Evolutionary conservation across 2,329 filamentous ascomycete genomes (phyloP), one percentile per base, ranked within the genome.

Genomic region (Scedosporium apiospermum): DNA sequence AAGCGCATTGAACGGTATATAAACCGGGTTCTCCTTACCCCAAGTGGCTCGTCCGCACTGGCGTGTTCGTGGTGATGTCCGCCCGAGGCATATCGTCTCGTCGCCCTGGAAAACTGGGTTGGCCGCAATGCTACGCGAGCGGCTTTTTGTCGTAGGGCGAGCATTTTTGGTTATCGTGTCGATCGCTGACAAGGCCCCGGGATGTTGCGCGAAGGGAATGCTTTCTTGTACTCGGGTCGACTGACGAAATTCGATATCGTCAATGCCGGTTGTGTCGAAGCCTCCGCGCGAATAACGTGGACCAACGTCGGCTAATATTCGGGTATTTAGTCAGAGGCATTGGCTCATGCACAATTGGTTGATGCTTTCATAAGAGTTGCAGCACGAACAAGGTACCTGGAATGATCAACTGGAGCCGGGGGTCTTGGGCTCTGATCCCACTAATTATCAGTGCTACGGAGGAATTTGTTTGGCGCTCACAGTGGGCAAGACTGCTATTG

Each of bases 81-180:
- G 68, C 62, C 77, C 70, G 82, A 85, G 67, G 81, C 82, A 71
- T 85, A 84, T 64, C 75, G 76, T 69, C 82, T 78, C 66, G 76
- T 71, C 66, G 71, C 69, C 64, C 73, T 70, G 68, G 72, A 71
- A 65, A 75, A 69, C 67, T 73, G 72, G 64, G 74, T 72, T 10
- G 62, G 49, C 38, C 64, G 62, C 64, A 51, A 59, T 64, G 73
- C 73, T 55, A 72, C 64, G 60, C 69, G 70, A 70, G 71, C 73
- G 71, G 71, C 77, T 73, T 78, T 74, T 69, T 77, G 77, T 74
- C 79, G 77, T 73, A 75, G 73, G 66, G 74, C 73, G 68, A 76
- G 70, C 75, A 77, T 77, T 63, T 67, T 74, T 69, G 66, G 18
- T 34, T 38, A 49, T 42, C 3, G 49, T 46, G 60, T 61, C 60